Evolutionary conservation across 2,329 filamentous ascomycete species (phyloP), one percentile per base, ranked within the genome.

Genomic region (Fusarium ramigenum): DNA sequence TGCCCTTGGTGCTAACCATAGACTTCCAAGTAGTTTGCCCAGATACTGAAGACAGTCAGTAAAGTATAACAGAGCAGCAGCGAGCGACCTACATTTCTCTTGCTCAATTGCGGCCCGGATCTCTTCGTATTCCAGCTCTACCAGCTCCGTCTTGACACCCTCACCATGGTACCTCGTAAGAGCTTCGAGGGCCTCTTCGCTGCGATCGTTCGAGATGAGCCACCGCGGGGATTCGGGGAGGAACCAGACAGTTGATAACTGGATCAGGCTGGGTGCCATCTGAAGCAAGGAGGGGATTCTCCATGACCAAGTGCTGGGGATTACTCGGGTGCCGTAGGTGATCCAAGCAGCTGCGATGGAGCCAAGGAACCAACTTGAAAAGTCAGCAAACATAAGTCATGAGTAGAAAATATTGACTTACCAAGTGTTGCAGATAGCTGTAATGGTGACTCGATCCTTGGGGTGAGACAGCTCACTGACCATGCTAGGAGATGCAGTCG

Each of bases 151-250:
- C 72, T 88, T 84, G 63, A 87, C 84, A 2, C 88, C 89, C 56
- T 91, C 85, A 16, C 86, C 87, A 63, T 90, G 90, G 73, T 87
- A 91, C 63, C 84, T 87, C 12, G 84, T 85, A 47, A 92, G 83
- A 19, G 87, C 86, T 4, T 83, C 82, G 21, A 86, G 81, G 0
- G 89, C 87, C 60, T 89, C 82, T 10, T 89, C 86, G 18, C 50
- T 52, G 1, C 72, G 69, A 1, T 74, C 72, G 19, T 75, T 73
- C 4, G 72, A 67, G 63, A 90, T 88, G 28, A 91, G 82, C 89
- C 89, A 92, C 63, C 90, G 81, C 4, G 90, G 90, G 6, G 87
- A 90, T 75, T 92, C 90, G 0, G 90, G 90, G 2, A 91, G 81
- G 71, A 90, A 85, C 63, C 85, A 89, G 8, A 86, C 59, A 2